Base-by-base conservation (phyloP, 495 filamentous ascomycete species). In the Penicillium paradoxum region DNA sequence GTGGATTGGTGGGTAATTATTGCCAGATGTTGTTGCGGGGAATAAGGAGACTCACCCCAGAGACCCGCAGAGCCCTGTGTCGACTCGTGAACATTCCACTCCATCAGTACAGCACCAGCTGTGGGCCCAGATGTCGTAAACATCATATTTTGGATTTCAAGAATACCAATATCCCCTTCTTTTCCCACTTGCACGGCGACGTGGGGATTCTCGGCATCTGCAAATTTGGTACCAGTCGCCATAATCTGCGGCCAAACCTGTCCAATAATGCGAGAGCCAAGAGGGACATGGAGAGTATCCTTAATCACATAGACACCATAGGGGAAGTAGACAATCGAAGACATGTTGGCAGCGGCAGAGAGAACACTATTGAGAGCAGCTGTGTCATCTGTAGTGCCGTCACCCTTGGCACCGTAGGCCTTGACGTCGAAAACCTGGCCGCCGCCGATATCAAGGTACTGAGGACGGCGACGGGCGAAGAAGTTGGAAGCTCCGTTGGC, bases 201-300 rank as follows among this genome's bases (percentile, higher is more conserved):
- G 85, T 79, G 32, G 62, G 91, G 90, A 51, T 84, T 85, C 6
- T 78, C 69, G 65, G n/a, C n/a, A 90, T 80, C 46, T 77, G 67
- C 69, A 91, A 96, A 18, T 74, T 75, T 6, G 63, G 63, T 15
- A n/a, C 88, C 87, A 11, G 76, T 81, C 8, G 85, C 88, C 78
- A 96, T 86, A 52, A 96, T 88, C 18, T 91, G 70, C 13, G 88
- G 79, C 83, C 84, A 90, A 45, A 85, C 83, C 68, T 95, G 86
- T 49, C 91, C 91, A n/a, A 86, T 83, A 57, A 96, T 89, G 38
- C 74, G 76, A 6, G 29, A 43, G 0, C 58, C 58, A 0, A 55
- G 41, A 21, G 91, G 90, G 14, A 96, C 76, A 46, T 83, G 78
- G 58, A 96, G 70, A 0, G 90, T 95, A 44, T 82, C 76, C 24